Conservation (phyloP, 306 rosid species). For the Quercus ilex region DNA sequence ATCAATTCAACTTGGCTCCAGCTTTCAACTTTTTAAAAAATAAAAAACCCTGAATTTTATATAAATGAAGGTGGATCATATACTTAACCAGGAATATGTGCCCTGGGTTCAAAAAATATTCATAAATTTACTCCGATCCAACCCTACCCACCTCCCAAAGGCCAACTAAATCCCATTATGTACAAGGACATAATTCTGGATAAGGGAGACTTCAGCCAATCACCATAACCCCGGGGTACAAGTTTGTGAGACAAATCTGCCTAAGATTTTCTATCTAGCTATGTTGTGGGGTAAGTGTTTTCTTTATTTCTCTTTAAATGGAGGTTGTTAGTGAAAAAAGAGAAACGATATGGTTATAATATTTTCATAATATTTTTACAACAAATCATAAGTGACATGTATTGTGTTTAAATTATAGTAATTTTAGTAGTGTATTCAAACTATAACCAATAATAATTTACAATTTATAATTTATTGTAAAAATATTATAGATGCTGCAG, state of each 20-base stretch:
- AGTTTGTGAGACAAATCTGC: no score
- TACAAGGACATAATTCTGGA: not conserved
- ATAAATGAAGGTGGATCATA: not conserved
- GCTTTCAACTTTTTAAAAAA: not conserved
- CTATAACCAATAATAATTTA: no score
- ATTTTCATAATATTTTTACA: no score
- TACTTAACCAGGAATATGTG: not conserved
- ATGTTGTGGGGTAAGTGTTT: no score
- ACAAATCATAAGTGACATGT: rapidly evolving
- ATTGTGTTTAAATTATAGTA: no score
- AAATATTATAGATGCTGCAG: rapidly evolving
- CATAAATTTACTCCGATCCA: no score
- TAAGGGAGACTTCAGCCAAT: not conserved
- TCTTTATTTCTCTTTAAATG: no score
- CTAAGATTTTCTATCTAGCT: no score
- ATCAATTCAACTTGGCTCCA: not conserved
- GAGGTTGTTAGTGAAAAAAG: no score
- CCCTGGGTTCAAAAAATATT: no score
- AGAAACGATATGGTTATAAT: rapidly evolving
- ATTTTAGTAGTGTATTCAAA: no score
- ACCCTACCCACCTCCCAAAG: no score
- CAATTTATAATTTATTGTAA: rapidly evolving
- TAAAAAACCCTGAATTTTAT: not conserved
- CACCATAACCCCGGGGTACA: not conserved
- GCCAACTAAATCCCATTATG: not conserved